Conservation (phyloP, 73 alveolate species). For the Vitrella brassicaformis region DNA sequence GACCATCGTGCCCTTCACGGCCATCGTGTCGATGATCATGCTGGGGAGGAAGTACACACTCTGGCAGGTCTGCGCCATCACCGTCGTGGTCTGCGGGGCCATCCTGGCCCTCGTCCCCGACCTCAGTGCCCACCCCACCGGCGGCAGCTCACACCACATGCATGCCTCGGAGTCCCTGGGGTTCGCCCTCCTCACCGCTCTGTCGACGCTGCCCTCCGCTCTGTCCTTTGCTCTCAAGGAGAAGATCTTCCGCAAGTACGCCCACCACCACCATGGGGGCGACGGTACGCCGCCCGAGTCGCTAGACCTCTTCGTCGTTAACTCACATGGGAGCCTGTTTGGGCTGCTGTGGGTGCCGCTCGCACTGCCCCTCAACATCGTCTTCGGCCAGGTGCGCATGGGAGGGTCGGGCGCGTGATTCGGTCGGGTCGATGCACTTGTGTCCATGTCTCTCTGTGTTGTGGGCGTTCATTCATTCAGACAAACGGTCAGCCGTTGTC, state of each 20-base stretch:
- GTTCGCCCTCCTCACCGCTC: background rate
- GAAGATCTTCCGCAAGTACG: background rate
- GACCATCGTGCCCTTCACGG: background rate
- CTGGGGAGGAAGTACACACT: background rate
- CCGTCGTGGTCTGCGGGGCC: background rate
- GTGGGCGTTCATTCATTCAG: background rate
- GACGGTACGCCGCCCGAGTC: background rate
- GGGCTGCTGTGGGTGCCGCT: background rate
- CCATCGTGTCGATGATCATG: background rate
- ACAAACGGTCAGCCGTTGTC: background rate
- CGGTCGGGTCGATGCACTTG: background rate
- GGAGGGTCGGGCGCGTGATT: background rate
- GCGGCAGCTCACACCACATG: too few species aligned
- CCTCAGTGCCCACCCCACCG: too few species aligned
- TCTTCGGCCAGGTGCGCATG: background rate
- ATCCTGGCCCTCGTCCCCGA: background rate
- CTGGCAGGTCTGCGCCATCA: background rate
- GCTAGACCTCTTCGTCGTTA: background rate
- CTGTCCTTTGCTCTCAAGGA: background rate
- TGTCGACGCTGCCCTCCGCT: background rate
- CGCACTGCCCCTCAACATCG: background rate
- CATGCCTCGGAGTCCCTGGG: too few species aligned
- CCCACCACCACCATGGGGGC: background rate
- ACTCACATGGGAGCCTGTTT: background rate
- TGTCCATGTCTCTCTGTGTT: background rate